phyloP scores from a whole-genome alignment of 495 filamentous ascomycete genomes.

The Penicillium daleae region DNA sequence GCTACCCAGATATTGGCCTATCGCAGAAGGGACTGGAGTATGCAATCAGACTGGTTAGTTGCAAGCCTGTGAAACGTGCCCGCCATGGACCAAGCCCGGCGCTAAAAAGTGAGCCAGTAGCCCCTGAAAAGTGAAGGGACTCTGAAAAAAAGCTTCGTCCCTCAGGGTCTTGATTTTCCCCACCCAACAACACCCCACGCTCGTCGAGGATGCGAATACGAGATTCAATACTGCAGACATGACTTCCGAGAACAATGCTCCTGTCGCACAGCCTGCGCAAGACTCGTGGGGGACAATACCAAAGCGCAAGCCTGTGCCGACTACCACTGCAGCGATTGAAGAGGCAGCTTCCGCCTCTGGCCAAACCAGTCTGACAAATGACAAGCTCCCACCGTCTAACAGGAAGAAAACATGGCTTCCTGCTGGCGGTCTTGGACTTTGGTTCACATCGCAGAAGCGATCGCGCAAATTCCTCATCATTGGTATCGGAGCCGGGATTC shows the following conservation, averaged over 20 bases:
- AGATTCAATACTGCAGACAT: not conserved
- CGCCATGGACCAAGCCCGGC: not conserved
- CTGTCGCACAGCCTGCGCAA: constrained; percentile 6
- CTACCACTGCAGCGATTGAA: constrained; percentile 2
- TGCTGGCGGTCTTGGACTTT: not conserved
- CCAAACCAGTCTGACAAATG: not conserved
- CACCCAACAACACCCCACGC: not conserved
- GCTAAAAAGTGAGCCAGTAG: constrained; percentile 2
- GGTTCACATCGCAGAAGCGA: constrained; percentile 15
- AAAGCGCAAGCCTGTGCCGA: constrained; percentile 33
- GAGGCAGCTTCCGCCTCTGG: not conserved
- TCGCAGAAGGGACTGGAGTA: not conserved
- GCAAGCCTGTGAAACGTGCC: not conserved
- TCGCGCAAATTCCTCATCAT: constrained; percentile 34
- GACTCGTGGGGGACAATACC: constrained; percentile 17
- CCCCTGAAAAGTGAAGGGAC: constrained; percentile 4
- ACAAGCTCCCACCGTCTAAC: not conserved
- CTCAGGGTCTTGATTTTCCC: constrained; percentile 2
- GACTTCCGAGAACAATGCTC: not conserved
- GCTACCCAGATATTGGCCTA: not conserved
- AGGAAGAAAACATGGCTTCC: not conserved
- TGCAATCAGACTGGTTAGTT: not conserved
- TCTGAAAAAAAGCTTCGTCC: constrained; percentile 10
- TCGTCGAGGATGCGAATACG: constrained; percentile 1
- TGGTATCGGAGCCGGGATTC: constrained; percentile 30